Conservation (phyloP, 768 basidiomycete species). For the Pulveroboletus ravenelii region DNA sequence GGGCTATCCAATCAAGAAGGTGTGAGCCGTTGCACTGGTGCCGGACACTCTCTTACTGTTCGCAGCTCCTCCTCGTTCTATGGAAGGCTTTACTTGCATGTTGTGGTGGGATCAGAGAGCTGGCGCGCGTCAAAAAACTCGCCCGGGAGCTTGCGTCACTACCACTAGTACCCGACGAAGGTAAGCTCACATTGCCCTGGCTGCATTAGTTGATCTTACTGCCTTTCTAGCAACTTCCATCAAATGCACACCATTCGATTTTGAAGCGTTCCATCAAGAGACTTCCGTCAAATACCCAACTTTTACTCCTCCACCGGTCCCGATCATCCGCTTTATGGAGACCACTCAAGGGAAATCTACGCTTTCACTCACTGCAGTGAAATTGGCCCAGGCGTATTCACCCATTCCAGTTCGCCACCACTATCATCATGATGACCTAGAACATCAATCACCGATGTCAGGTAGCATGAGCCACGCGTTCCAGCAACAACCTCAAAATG, state of each 20-base stretch:
- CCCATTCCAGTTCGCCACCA: conserved; percentile 93
- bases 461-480: conserved; percentile 33
- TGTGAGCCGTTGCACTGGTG: conserved; percentile 25
- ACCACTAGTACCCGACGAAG: conserved; percentile 46
- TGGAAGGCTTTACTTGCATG: conserved; percentile 95
- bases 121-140: conserved; percentile 75
- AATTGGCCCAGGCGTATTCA: conserved; percentile 84
- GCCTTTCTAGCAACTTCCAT: conserved; percentile 51
- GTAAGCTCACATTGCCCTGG: conserved; percentile 24
- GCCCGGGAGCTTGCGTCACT: conserved; percentile 83
- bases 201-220: conserved; percentile 4
- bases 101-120: conserved; percentile 88
- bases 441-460: conserved; percentile 43
- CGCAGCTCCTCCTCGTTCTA: conserved; percentile 80
- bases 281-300: conserved; percentile 95
- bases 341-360: conserved; percentile 27
- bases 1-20: conserved; percentile 97
- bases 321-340: conserved; percentile 31
- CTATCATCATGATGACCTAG: conserved; percentile 81
- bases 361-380: conserved; percentile 43
- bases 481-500: conserved; percentile 30
- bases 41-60: conserved; percentile 3
- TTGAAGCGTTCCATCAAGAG: conserved; percentile 85
- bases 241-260: conserved; percentile 88
- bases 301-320: conserved; percentile 60